phyloP scores from a whole-genome alignment of 352 stramenopile genomes.

The Phytophthora chlamydospora region DNA sequence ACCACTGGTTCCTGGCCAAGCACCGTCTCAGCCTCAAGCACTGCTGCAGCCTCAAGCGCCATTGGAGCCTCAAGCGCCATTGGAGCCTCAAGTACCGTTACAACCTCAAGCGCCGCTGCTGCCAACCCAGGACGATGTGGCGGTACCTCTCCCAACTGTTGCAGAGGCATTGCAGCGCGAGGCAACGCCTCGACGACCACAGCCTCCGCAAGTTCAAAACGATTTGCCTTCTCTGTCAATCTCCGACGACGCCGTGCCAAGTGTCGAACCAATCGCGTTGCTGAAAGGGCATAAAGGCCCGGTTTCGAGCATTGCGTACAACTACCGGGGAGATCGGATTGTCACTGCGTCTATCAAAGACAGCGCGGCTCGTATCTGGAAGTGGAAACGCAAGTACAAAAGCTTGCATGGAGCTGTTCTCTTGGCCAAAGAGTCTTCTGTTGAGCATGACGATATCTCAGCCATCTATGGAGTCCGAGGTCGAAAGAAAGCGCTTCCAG shows the following conservation, averaged over 20 bases:
- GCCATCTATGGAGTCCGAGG: constrained; percentile 52
- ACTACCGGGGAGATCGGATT: constrained; percentile 88
- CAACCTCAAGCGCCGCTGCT: constrained; percentile 5
- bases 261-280: constrained; percentile 60
- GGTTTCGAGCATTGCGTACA: constrained; percentile 96
- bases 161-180: constrained; percentile 31
- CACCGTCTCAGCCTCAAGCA: not conserved
- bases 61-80: not conserved
- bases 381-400: constrained; percentile 66
- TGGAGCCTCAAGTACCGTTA: constrained; percentile 4
- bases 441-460: constrained; percentile 52
- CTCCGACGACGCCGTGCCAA: constrained; percentile 54
- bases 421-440: constrained; percentile 43
- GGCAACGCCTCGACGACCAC: constrained; percentile 35
- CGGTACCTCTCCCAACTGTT: constrained; percentile 26
- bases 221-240: constrained; percentile 47
- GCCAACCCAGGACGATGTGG: constrained; percentile 4
- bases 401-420: constrained; percentile 60
- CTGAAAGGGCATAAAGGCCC: constrained; percentile 91
- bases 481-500: constrained; percentile 47
- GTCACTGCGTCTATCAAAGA: constrained; percentile 95
- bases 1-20: constrained; percentile 4
- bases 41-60: not conserved
- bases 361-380: constrained; percentile 78
- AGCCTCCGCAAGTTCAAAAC: constrained; percentile 58